These are phyloP conservation scores for Amanita subjunquillea DNA, from an alignment of 768 basidiomycete genomes.

Conservation along the genomic window DNA sequence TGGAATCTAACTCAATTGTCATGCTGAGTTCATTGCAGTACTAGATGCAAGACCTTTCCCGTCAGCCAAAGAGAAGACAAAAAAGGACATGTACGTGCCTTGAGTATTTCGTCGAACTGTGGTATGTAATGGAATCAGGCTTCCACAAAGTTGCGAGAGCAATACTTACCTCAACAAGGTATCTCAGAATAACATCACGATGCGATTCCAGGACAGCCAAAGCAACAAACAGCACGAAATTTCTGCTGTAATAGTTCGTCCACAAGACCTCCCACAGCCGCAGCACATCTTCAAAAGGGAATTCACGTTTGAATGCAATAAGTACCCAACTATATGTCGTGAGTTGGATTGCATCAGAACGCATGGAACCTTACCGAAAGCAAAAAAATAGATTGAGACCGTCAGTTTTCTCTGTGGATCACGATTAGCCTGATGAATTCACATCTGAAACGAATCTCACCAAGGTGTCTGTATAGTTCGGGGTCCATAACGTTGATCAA, in stretches of 20 bases:
- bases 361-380: slow-evolving; percentile 61
- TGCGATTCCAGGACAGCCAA: slow-evolving; percentile 92
- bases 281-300: slow-evolving; percentile 84
- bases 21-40: slow-evolving; percentile 93
- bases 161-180: slow-evolving; percentile 75
- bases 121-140: background rate
- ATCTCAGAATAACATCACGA: slow-evolving; percentile 89
- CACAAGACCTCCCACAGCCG: slow-evolving; percentile 90
- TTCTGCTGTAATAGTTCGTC: slow-evolving; percentile 83
- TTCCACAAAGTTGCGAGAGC: background rate
- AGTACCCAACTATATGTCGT: slow-evolving; percentile 63
- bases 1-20: slow-evolving; percentile 95
- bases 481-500: slow-evolving; percentile 92
- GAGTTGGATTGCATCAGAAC: background rate
- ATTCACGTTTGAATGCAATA: slow-evolving; percentile 95
- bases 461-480: slow-evolving; percentile 85
- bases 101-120: slow-evolving; percentile 76
- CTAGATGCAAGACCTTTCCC: slow-evolving; percentile 21
- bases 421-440: background rate
- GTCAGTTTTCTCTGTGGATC: slow-evolving; percentile 66
- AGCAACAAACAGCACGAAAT: slow-evolving; percentile 90
- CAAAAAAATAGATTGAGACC: slow-evolving; percentile 95
- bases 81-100: slow-evolving; percentile 26
- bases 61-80: background rate
- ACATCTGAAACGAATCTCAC: slow-evolving; percentile 24